phyloP scores from a whole-genome alignment of 1,139 yeast genomes.

The Spencermartinsiella ligniputridi region DNA sequence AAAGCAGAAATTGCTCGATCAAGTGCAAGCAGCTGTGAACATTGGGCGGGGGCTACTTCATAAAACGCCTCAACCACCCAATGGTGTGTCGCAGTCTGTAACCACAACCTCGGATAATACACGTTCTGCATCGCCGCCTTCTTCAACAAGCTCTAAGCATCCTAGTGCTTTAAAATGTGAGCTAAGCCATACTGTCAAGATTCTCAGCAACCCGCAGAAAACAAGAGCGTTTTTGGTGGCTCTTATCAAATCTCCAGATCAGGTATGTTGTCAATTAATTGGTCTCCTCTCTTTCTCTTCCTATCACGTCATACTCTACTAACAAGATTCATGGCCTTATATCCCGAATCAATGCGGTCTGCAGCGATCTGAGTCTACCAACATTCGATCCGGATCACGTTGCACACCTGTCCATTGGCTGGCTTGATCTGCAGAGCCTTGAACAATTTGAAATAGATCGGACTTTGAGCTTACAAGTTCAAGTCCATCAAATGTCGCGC shows the following conservation, averaged over 20 bases:
- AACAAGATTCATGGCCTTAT: slow-evolving; percentile 6
- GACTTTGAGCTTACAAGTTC: not conserved
- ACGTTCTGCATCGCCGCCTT: too few relatives aligned
- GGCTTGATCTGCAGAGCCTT: slow-evolving; percentile 13
- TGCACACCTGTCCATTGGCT: slow-evolving; percentile 26
- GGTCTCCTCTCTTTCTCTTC: too few relatives aligned
- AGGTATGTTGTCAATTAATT: not conserved
- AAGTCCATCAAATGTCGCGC: not conserved
- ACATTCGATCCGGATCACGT: slow-evolving; percentile 9
- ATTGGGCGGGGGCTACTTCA: too few relatives aligned
- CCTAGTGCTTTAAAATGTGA: not conserved
- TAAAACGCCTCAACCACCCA: too few relatives aligned
- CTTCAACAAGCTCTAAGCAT: too few relatives aligned
- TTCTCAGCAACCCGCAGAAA: slow-evolving; percentile 5
- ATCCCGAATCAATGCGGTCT: slow-evolving; percentile 11
- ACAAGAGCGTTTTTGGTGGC: slow-evolving; percentile 10
- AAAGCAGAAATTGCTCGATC: slow-evolving; percentile 8
- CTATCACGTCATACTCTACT: not conserved
- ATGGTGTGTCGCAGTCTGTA: too few relatives aligned
- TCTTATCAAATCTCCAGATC: not conserved
- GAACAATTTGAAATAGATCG: not conserved
- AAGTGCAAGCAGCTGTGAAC: not conserved
- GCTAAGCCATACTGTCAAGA: not conserved
- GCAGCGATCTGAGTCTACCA: slow-evolving; percentile 13
- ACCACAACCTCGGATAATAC: too few relatives aligned